A percentile compares a stretch with the other conserved stretches of the same genome.
Conservation (phyloP, 805 yeast species). For the Candida ponderosae region DNA sequence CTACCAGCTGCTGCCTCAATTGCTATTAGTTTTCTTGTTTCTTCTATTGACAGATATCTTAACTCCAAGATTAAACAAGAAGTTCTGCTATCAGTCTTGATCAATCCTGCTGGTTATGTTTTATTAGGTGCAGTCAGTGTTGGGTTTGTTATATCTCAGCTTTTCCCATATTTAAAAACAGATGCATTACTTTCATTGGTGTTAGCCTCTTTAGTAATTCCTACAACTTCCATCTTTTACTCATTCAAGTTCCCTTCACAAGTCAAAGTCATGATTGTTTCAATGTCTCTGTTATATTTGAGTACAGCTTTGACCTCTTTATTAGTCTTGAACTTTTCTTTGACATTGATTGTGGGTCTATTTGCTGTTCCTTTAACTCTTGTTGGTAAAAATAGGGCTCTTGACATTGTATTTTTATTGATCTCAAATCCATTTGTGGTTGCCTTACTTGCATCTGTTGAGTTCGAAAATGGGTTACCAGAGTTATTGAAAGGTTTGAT, state of each 20-base stretch:
- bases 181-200: conserved; percentile 10
- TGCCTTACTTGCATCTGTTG: conserved; percentile 22
- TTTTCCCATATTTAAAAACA: conserved; percentile 10
- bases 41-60: conserved; percentile 52
- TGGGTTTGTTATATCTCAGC: conserved; percentile 19
- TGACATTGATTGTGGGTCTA: conserved; percentile 66
- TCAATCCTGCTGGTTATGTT: conserved; percentile 19
- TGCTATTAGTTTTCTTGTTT: conserved; percentile 60
- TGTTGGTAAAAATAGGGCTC: conserved; percentile 20
- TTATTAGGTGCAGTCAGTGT: conserved; percentile 22
- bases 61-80: conserved; percentile 22
- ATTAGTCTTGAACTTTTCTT: conserved; percentile 75
- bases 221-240: conserved; percentile 14
- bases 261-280: conserved; percentile 23
- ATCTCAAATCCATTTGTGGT: conserved; percentile 47
- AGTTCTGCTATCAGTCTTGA: conserved; percentile 16
- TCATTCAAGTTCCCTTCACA: conserved; percentile 5
- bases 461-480: conserved; percentile 19
- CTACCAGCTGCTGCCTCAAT: conserved; percentile 76
- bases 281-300: conserved; percentile 47
- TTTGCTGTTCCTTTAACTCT: conserved; percentile 71
- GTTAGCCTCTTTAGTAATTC: conserved; percentile 7
- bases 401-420: conserved; percentile 28
- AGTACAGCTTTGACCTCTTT: conserved; percentile 67
- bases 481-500: conserved; percentile 40